Conservation (phyloP, 2,329 filamentous ascomycete species). For the Aspergillus amoenus region DNA sequence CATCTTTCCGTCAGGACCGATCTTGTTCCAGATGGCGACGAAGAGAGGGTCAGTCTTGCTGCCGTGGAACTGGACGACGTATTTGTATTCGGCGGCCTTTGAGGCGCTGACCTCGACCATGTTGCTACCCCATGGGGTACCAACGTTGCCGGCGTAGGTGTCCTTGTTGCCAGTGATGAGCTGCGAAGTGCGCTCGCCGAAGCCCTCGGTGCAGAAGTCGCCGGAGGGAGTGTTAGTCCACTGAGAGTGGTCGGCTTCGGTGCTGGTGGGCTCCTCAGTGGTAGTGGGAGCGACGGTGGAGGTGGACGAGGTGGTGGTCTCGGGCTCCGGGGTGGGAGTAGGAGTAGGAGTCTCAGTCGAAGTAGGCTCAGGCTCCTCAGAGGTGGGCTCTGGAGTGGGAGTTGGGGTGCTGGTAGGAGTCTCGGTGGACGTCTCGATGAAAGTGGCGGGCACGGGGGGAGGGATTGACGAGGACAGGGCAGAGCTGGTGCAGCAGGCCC, state of each 20-base stretch:
- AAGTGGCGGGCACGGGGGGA: not conserved
- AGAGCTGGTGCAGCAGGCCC: conserved; percentile 7
- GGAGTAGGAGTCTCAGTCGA: conserved; percentile 10
- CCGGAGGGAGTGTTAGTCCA: conserved; percentile 26
- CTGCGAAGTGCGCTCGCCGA: conserved; percentile 31
- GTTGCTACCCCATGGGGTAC: conserved; percentile 42
- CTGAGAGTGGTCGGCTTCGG: conserved; percentile 6
- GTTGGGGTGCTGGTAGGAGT: conserved; percentile 4
- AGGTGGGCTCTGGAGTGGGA: not conserved
- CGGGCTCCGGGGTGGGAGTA: not conserved
- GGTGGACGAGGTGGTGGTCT: not conserved
- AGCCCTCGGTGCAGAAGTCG: conserved; percentile 25
- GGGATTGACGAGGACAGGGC: not conserved
- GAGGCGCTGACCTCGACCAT: conserved; percentile 35
- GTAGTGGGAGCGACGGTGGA: conserved; percentile 1
- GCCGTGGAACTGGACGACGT: conserved; percentile 36
- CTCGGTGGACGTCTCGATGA: conserved; percentile 5
- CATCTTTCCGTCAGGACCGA: conserved; percentile 34
- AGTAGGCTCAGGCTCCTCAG: not conserved
- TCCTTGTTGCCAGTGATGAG: conserved; percentile 18
- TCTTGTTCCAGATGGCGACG: conserved; percentile 42
- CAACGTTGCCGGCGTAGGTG: conserved; percentile 37
- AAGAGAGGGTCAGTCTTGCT: conserved; percentile 31
- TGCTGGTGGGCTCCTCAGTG: conserved; percentile 3
- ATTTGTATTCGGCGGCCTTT: conserved; percentile 35